Base-by-base conservation (phyloP, 306 rosid species). In the Quercus ilex region DNA sequence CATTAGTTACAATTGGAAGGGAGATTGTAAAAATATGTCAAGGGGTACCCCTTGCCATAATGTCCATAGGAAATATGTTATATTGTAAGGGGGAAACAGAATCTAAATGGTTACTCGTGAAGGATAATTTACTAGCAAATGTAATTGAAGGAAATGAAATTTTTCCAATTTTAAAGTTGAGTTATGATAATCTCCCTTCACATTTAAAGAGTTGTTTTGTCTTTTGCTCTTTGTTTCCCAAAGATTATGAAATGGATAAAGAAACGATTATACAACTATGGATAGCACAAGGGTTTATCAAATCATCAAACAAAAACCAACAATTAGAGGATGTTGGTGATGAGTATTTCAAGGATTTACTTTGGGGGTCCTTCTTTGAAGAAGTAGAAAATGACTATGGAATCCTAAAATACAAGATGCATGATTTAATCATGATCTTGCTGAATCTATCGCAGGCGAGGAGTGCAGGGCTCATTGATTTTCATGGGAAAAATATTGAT, bases 51-150 rank as follows among this genome's bases (percentile, higher is more conserved):
- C 87, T 86, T 52, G 78, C 80, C 6, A 78, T 86, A 56, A 83
- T 81, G 70, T 57, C 79, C 57, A 52, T 83, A 33, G 85, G 85
- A n/a, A n/a, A 20, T 64, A 60, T 83, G 25, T 78, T 87, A 41
- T 41, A 49, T 53, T 76, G 74, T 35, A 78, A 83, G 70, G n/a
- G n/a, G n/a, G 76, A 74, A 30, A 53, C 76, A 35, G 26, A 15
- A 43, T 62, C 20, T 41, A 84, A 87, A 21, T 87, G 90, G 90
- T 55, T 6, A n/a, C 69, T 63, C 46, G 77, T 84, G 58, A 84
- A 65, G 15, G 57, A 84, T 17, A 73, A 71, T 74, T 81, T 81
- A 65, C 79, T 84, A 67, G 19, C 80, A 26, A 76, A 38, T 60
- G 62, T 68, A 9, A 55, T 2, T 25, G 84, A 78, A 18, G 78